phyloP scores from a whole-genome alignment of 2,329 filamentous ascomycete species.

The Phyllosticta paracitricarpa region DNA sequence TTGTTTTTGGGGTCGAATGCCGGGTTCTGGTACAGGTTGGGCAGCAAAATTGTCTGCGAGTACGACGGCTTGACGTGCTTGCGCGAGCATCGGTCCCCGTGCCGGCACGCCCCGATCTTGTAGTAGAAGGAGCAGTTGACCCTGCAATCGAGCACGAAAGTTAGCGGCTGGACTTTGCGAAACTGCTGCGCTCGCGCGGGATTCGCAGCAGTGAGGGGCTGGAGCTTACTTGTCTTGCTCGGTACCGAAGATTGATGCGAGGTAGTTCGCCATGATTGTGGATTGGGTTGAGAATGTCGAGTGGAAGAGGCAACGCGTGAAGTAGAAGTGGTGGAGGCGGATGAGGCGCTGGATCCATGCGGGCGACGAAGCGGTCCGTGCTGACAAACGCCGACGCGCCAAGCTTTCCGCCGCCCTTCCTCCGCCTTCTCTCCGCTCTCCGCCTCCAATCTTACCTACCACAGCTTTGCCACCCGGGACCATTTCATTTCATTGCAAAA shows the following conservation, averaged over 20 bases:
- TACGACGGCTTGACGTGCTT: constrained; percentile 99
- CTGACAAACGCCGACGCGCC: constrained; percentile 8
- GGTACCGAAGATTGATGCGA: constrained; percentile 98
- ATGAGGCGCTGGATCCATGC: constrained; percentile 1
- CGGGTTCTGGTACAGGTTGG: constrained; percentile 98
- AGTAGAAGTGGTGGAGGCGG: constrained; percentile 4
- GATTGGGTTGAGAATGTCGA: constrained; percentile 1
- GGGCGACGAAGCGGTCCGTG: constrained; percentile 2
- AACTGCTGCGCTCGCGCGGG: neutral
- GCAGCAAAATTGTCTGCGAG: constrained; percentile 93
- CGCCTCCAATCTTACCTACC: neutral
- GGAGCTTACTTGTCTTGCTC: constrained; percentile 70
- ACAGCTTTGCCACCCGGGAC: neutral
- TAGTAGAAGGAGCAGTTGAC: constrained; percentile 99
- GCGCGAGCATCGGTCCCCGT: constrained; percentile 94
- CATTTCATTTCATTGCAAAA: neutral
- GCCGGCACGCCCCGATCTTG: constrained; percentile 98
- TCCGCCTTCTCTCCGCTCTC: neutral
- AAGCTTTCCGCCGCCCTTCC: neutral
- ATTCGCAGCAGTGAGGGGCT: neutral
- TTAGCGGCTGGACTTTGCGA: constrained; percentile 10
- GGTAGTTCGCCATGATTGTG: constrained; percentile 81
- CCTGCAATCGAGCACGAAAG: constrained; percentile 11
- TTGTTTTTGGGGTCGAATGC: constrained; percentile 93
- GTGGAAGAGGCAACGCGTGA: neutral